These are phyloP conservation scores for Citrullus mucosospermus DNA, from an alignment of 306 rosid genomes.

Conservation along the genomic window DNA sequence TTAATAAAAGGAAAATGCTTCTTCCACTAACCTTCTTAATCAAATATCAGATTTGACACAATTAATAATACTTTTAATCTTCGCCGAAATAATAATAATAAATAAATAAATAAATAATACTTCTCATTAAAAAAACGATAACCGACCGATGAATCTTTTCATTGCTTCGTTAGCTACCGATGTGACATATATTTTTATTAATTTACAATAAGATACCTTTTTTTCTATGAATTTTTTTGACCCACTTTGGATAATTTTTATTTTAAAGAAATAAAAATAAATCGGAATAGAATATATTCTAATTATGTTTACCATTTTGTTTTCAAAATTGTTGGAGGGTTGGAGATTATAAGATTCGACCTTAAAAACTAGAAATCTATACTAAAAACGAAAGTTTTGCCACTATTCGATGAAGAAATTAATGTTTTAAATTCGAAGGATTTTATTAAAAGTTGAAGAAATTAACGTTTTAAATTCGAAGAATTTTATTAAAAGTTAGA, in stretches of 20 bases:
- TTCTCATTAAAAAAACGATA: background rate
- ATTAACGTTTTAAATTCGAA: no score
- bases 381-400: no score
- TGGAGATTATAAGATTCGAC: no score
- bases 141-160: background rate
- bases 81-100: background rate
- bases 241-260: background rate
- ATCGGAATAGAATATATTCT: background rate
- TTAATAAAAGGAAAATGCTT: background rate
- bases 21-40: background rate
- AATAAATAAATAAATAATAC: background rate
- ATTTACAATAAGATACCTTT: background rate
- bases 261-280: background rate
- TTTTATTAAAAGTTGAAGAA: no score
- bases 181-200: background rate
- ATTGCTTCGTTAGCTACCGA: background rate
- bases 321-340: no score
- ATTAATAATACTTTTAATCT: background rate
- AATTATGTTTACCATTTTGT: no score
- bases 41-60: background rate
- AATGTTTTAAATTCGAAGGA: no score
- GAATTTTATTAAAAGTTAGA: no score
- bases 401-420: no score
- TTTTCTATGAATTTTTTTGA: background rate
- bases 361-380: no score